Percentiles rank a stretch among this genome's conserved stretches.
Evolutionary conservation across 306 rosid genomes (phyloP).

Genomic region (Gleditsia sinensis): DNA sequence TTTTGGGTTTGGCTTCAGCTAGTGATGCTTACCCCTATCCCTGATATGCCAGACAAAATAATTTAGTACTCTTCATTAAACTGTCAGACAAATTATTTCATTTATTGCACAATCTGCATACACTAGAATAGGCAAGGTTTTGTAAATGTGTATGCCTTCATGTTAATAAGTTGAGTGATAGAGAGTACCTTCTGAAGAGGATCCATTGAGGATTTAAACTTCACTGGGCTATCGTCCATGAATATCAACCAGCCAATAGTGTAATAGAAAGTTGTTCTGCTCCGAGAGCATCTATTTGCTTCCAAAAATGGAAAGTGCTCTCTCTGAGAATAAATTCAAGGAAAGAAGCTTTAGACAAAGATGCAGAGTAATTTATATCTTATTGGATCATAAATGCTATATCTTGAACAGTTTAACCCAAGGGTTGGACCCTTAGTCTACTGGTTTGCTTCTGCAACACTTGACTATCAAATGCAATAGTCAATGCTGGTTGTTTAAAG

Average conservation of each 20-base stretch:
- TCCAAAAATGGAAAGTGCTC: slow-evolving; percentile 93
- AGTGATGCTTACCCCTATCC: too few relatives aligned
- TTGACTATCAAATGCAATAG: background rate
- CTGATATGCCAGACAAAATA: too few relatives aligned
- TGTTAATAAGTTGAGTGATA: slow-evolving; percentile 29
- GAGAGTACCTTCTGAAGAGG: slow-evolving; percentile 82
- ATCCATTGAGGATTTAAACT: slow-evolving; percentile 96
- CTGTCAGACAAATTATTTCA: background rate
- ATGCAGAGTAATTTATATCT: slow-evolving; percentile 23
- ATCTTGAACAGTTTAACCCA: background rate
- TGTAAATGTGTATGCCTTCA: slow-evolving; percentile 9
- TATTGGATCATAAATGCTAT: slow-evolving; percentile 13
- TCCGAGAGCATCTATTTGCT: slow-evolving; percentile 86
- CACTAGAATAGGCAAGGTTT: background rate
- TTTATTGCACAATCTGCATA: background rate
- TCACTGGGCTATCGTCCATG: slow-evolving; percentile 92
- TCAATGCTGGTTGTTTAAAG: background rate
- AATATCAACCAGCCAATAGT: slow-evolving; percentile 92
- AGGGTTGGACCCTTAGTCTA: background rate
- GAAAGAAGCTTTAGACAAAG: slow-evolving; percentile 33
- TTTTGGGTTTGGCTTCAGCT: too few relatives aligned
- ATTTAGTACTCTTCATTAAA: too few relatives aligned
- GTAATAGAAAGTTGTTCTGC: slow-evolving; percentile 91
- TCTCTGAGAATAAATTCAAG: slow-evolving; percentile 56
- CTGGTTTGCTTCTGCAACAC: background rate